A percentile compares a stretch with the other conserved stretches of the same genome.
These are phyloP conservation scores for Escallonia rubra DNA, from an alignment of 129 eudicot genomes.

Conservation along the genomic window DNA sequence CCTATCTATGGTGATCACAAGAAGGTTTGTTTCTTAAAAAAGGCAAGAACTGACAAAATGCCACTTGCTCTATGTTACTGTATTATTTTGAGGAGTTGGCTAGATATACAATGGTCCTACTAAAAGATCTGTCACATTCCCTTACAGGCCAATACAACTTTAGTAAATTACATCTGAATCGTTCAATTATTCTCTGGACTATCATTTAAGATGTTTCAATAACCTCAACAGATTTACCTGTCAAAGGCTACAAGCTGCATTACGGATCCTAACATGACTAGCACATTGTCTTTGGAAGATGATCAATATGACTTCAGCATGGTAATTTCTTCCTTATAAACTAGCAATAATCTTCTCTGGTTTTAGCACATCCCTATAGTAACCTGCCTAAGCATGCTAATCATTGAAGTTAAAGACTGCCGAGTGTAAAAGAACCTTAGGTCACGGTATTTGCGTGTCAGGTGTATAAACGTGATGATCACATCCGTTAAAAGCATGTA, in stretches of 20 bases:
- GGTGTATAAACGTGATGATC: too few relatives aligned
- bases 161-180: conserved; percentile 3
- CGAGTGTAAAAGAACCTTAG: too few relatives aligned
- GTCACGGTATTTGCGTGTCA: too few relatives aligned
- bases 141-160: conserved; percentile 20
- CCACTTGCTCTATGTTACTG: conserved; percentile 24
- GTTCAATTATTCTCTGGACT: background rate
- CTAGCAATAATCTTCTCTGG: too few relatives aligned
- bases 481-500: background rate
- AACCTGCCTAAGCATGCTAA: background rate
- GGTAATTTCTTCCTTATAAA: background rate
- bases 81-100: conserved; percentile 39
- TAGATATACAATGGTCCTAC: conserved; percentile 25
- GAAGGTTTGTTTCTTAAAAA: conserved; percentile 24
- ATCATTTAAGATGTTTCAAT: background rate
- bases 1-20: conserved; percentile 16
- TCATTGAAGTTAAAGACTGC: background rate
- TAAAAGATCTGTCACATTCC: conserved; percentile 30
- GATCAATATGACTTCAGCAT: background rate
- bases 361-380: too few relatives aligned
- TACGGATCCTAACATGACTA: background rate
- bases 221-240: background rate
- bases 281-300: background rate
- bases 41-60: conserved; percentile 36
- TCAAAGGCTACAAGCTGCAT: background rate